Evolutionary conservation across 805 yeast species (phyloP).

Genomic region (Metschnikowia santaceciliae): DNA sequence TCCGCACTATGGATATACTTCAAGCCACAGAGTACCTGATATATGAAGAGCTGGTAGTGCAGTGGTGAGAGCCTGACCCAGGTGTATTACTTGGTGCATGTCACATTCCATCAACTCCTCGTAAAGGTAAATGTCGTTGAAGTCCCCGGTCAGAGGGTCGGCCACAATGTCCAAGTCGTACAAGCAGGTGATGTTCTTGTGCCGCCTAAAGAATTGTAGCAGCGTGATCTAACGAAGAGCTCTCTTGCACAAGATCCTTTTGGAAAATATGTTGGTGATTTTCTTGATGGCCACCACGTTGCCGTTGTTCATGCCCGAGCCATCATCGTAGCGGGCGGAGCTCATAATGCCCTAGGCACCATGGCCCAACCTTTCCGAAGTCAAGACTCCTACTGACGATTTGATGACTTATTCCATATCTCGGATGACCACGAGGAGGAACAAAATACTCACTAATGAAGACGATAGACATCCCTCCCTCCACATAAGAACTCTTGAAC

Average conservation of each 20-base stretch:
- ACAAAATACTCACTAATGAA: constrained; percentile 18
- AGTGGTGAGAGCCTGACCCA: constrained; percentile 92
- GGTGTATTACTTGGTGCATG: constrained; percentile 93
- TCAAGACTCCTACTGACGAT: constrained; percentile 36
- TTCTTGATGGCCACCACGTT: constrained; percentile 85
- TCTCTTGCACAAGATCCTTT: constrained; percentile 85
- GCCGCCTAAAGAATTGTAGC: constrained; percentile 90
- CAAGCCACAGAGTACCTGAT: constrained; percentile 87
- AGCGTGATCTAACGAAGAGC: constrained; percentile 88
- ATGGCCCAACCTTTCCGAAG: constrained; percentile 61
- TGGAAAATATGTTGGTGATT: constrained; percentile 89
- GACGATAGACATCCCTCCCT: too few relatives aligned
- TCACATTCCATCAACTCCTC: constrained; percentile 99
- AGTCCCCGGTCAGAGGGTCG: constrained; percentile 52
- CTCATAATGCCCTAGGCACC: constrained; percentile 98
- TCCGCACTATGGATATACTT: constrained; percentile 88
- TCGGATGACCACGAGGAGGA: constrained; percentile 28
- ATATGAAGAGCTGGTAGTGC: constrained; percentile 89
- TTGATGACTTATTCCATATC: constrained; percentile 40
- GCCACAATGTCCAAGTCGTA: constrained; percentile 93
- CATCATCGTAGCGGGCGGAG: constrained; percentile 84
- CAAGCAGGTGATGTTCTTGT: constrained; percentile 90
- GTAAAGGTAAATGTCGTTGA: constrained; percentile 88
- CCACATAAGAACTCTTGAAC: too few relatives aligned
- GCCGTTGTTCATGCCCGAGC: constrained; percentile 32